Evolutionary conservation across 768 basidiomycete species (phyloP), one percentile per base, ranked within the genome.

Genomic region (Lentinula sp.): DNA sequence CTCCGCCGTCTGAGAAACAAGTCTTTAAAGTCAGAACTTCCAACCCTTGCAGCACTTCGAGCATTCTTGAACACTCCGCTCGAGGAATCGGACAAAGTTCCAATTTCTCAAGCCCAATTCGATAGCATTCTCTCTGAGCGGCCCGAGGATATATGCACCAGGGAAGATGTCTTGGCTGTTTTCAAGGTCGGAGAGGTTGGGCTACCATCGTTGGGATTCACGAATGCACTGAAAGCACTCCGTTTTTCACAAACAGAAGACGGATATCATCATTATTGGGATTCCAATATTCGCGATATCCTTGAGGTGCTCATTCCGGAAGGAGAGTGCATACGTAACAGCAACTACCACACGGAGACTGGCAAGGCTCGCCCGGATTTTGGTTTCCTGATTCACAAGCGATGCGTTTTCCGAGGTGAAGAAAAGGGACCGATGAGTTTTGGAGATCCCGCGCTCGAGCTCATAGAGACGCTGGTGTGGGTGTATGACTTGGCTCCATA

Each of bases 351-450:
- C 59, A 65, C 67, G 10, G 55, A 42, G 35, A 69, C 70, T 28
- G n/a, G 35, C 8, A 45, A 23, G 5, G 40, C 62, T 37, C 52
- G 64, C 16, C 70, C 70, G 50, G 67, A 67, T 48, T 66, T 57
- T 60, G 67, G 57, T 23, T 67, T 67, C 60, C 40, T 69, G 15
- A 13, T 67, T 16, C 21, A 51, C 34, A 61, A 61, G 1, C 34
- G 65, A 42, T 71, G 70, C 57, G 3, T 57, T 31, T 69, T 70
- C 59, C 57, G 70, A 37, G 70, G 70, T 21, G 70, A 71, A 63
- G 68, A 71, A 61, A 66, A 61, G 61, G 39, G 23, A 5, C 61
- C 68, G 6, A 46, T 15, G 3, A 54, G 54, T 60, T 40, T 35
- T 8, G 61, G 62, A 4, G 53, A 70, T 59, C 70, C 67, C 21